Conservation (phyloP, 31 red algal species). For the Porphyra umbilicalis region DNA sequence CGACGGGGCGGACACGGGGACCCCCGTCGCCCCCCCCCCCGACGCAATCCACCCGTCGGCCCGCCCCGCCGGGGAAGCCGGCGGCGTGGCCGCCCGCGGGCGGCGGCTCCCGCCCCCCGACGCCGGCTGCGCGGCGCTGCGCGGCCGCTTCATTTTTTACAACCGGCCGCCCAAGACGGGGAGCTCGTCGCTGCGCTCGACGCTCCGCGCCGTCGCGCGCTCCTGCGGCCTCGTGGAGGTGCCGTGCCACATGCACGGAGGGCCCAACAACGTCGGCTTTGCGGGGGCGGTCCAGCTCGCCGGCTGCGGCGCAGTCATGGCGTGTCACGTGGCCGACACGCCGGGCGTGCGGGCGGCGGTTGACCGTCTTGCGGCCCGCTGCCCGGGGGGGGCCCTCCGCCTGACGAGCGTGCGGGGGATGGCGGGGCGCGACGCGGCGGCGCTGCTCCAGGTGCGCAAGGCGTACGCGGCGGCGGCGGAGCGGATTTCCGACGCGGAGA, state of each 20-base stretch:
- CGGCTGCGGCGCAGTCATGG: background rate
- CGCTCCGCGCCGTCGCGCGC: background rate
- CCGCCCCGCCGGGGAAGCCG: background rate
- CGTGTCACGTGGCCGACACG: background rate
- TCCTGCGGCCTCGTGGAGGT: background rate
- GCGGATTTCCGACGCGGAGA: background rate
- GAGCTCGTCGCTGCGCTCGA: background rate
- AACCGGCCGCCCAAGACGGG: background rate
- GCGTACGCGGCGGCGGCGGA: background rate
- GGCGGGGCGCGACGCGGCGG: background rate
- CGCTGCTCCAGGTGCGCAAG: background rate
- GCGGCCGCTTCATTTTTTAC: background rate
- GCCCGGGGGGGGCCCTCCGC: background rate
- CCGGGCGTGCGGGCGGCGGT: background rate
- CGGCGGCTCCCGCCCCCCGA: background rate
- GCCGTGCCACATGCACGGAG: background rate
- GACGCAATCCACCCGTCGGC: background rate
- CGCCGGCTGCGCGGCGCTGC: background rate
- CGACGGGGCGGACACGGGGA: too few relatives aligned
- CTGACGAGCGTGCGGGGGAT: background rate
- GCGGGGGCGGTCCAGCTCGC: background rate
- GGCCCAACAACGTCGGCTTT: background rate
- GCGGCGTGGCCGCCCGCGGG: background rate
- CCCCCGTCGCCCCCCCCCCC: background rate
- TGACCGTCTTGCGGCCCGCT: background rate